phyloP scores from a whole-genome alignment of 257 asterid genomes.

The Primulina eburnea region DNA sequence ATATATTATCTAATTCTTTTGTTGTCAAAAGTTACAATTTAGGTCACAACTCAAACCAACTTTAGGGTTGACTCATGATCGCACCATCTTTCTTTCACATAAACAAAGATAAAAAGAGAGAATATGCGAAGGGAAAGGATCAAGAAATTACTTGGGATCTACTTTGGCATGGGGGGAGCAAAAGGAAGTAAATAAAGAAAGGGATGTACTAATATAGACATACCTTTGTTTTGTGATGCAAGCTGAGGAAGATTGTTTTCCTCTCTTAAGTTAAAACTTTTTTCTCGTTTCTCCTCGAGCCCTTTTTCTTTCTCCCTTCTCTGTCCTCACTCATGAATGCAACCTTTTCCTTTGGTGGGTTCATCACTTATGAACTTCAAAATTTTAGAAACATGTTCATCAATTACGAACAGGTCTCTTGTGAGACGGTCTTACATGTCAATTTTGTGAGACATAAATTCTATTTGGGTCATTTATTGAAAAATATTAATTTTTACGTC shows the following conservation, averaged over 20 bases:
- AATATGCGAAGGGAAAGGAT: slow-evolving; percentile 30
- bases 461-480: too few relatives aligned
- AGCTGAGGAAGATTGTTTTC: slow-evolving; percentile 16
- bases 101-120: slow-evolving; percentile 50
- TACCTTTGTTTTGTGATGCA: slow-evolving; percentile 31
- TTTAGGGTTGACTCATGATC: slow-evolving; percentile 42
- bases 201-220: slow-evolving; percentile 16
- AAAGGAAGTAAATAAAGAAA: slow-evolving; percentile 28
- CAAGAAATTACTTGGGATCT: slow-evolving; percentile 36
- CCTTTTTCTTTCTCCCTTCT: slow-evolving; percentile 19
- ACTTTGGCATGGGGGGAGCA: slow-evolving; percentile 21
- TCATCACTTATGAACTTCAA: too few relatives aligned
- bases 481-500: too few relatives aligned
- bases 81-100: slow-evolving; percentile 32
- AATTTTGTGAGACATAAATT: too few relatives aligned
- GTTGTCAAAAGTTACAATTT: background rate
- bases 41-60: slow-evolving; percentile 25
- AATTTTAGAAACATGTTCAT: too few relatives aligned
- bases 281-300: slow-evolving; percentile 6
- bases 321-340: slow-evolving; percentile 25
- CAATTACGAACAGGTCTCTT: too few relatives aligned
- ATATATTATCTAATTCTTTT: background rate
- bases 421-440: too few relatives aligned
- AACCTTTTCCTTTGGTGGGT: slow-evolving; percentile 29
- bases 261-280: slow-evolving; percentile 10